These are phyloP conservation scores for Carex cristatella DNA, from an alignment of 176 grass and related monocot genomes.

Conservation along the genomic window DNA sequence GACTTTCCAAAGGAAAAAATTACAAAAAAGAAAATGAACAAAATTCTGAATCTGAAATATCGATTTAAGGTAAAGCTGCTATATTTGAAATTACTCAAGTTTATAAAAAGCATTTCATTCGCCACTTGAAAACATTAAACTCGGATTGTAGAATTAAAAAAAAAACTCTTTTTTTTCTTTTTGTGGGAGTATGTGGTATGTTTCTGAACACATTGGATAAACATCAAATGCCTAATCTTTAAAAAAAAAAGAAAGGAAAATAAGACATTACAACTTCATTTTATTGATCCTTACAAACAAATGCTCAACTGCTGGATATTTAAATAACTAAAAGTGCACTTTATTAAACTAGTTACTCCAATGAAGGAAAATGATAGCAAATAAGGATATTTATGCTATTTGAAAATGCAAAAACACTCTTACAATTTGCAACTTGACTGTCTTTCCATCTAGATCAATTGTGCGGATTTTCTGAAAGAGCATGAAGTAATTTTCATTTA, in stretches of 20 bases:
- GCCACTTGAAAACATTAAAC: background rate
- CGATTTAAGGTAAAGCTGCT: background rate
- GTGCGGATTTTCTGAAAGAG: slow-evolving; percentile 81
- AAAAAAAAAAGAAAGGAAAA: background rate
- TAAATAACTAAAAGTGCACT: background rate
- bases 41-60: background rate
- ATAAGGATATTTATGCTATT: background rate
- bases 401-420: slow-evolving; percentile 14
- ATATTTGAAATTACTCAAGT: background rate
- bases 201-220: background rate
- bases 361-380: background rate
- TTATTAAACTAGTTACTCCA: background rate
- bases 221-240: background rate
- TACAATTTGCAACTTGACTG: slow-evolving; percentile 86
- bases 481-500: background rate
- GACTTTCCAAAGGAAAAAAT: background rate
- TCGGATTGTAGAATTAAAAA: background rate
- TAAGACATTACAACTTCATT: background rate
- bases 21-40: background rate
- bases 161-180: background rate
- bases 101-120: background rate
- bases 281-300: background rate
- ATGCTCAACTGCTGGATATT: background rate
- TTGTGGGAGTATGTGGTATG: background rate
- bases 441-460: slow-evolving; percentile 70